phyloP scores from a whole-genome alignment of 2,329 filamentous ascomycete genomes.

The Diaporthe caulivora region DNA sequence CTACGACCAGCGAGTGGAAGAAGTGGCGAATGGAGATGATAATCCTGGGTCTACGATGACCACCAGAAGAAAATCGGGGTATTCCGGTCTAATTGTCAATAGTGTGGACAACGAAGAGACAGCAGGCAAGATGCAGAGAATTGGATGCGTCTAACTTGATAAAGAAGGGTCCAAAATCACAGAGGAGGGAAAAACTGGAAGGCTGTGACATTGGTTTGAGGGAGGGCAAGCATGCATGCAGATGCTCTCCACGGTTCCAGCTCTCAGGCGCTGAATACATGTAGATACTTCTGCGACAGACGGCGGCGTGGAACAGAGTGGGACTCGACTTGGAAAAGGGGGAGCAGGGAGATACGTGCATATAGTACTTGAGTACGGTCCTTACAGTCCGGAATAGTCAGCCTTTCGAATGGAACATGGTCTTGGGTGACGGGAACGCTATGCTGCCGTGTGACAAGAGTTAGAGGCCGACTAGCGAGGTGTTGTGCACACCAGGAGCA shows the following conservation, averaged over 20 bases:
- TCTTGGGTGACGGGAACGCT: not conserved
- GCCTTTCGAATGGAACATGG: not conserved
- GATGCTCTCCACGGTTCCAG: not conserved
- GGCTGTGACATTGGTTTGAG: slow-evolving; percentile 17
- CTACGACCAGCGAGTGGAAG: not conserved
- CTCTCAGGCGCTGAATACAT: not conserved
- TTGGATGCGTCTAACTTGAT: slow-evolving; percentile 6
- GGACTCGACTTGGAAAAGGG: not conserved
- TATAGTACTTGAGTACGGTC: too few relatives aligned
- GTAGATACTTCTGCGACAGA: too few relatives aligned
- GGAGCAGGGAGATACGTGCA: not conserved
- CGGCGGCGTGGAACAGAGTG: too few relatives aligned
- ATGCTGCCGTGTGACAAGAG: not conserved
- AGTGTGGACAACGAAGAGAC: too few relatives aligned
- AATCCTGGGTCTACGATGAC: too few relatives aligned
- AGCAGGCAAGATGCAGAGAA: not conserved
- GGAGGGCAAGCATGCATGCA: not conserved
- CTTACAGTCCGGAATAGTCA: not conserved
- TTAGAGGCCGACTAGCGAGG: not conserved
- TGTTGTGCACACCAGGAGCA: not conserved
- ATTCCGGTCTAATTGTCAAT: slow-evolving; percentile 3
- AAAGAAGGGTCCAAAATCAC: not conserved
- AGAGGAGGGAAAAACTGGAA: slow-evolving; percentile 19
- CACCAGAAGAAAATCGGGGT: not conserved
- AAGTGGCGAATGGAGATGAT: slow-evolving; percentile 10